Evolutionary conservation across 148 eudicot genomes (phyloP).

Genomic region (Amaranthus cruentus): DNA sequence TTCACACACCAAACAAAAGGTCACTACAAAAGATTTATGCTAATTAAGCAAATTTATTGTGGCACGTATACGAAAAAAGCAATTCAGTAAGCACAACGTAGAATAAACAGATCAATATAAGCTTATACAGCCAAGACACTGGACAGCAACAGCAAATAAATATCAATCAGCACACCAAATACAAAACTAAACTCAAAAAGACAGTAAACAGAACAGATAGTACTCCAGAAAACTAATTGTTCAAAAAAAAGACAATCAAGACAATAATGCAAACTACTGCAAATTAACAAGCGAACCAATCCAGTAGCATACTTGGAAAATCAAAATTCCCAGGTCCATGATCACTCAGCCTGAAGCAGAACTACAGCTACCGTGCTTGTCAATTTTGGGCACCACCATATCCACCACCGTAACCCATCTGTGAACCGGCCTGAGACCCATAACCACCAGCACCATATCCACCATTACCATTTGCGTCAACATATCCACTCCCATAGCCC

Average conservation of each 20-base stretch:
- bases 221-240: slow-evolving; percentile 39
- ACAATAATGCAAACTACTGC: slow-evolving; percentile 49
- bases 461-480: slow-evolving; percentile 61
- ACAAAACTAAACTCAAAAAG: slow-evolving; percentile 44
- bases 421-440: slow-evolving; percentile 50
- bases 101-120: slow-evolving; percentile 20
- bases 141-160: slow-evolving; percentile 38
- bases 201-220: slow-evolving; percentile 31
- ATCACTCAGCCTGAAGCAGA: slow-evolving; percentile 2
- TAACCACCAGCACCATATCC: slow-evolving; percentile 64
- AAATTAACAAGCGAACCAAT: slow-evolving; percentile 76
- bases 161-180: slow-evolving; percentile 49
- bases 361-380: slow-evolving; percentile 42
- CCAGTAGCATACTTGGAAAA: slow-evolving; percentile 26
- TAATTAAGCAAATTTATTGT: slow-evolving; percentile 7
- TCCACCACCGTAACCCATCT: slow-evolving; percentile 64
- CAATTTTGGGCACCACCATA: slow-evolving; percentile 49
- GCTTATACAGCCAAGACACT: slow-evolving; percentile 38
- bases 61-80: not conserved
- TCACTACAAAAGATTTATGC: slow-evolving; percentile 13
- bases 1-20: slow-evolving; percentile 19
- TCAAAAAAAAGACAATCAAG: slow-evolving; percentile 32
- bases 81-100: not conserved
- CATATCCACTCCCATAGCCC: slow-evolving; percentile 76
- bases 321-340: slow-evolving; percentile 11